phyloP scores from a whole-genome alignment of 768 basidiomycete species.

The Trametes gibbosa region DNA sequence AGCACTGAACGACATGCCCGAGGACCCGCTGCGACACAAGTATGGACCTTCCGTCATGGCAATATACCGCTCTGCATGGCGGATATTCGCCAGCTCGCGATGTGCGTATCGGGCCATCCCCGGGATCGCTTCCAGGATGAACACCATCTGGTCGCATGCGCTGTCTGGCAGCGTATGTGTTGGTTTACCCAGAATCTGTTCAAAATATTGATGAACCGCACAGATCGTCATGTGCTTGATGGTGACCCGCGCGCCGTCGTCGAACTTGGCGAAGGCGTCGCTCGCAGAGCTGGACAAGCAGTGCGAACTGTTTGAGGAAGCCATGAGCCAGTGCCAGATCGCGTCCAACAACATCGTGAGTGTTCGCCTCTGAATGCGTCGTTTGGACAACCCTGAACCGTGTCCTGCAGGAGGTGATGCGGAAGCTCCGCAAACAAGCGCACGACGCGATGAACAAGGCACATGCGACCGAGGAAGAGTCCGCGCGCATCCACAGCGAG shows the following conservation, averaged over 20 bases:
- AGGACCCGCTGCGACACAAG: slow-evolving; percentile 55
- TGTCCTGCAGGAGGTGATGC: slow-evolving; percentile 30
- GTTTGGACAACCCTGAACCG: too few relatives aligned
- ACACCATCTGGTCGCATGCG: slow-evolving; percentile 62
- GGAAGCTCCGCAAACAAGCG: slow-evolving; percentile 31
- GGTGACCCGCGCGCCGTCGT: slow-evolving; percentile 37
- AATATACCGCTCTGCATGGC: slow-evolving; percentile 69
- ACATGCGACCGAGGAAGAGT: slow-evolving; percentile 4
- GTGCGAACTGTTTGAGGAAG: slow-evolving; percentile 31
- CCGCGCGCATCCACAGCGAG: slow-evolving; percentile 21
- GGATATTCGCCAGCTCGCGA: slow-evolving; percentile 51
- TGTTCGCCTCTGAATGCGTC: not conserved
- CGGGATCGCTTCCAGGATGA: slow-evolving; percentile 43
- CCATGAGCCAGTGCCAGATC: slow-evolving; percentile 23
- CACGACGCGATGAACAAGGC: slow-evolving; percentile 28
- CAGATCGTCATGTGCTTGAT: slow-evolving; percentile 45
- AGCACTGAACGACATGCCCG: slow-evolving; percentile 57
- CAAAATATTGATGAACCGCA: not conserved
- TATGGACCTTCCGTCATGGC: slow-evolving; percentile 71
- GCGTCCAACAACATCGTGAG: slow-evolving; percentile 29
- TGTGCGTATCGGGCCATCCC: slow-evolving; percentile 42
- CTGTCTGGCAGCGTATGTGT: slow-evolving; percentile 60
- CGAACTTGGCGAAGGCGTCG: slow-evolving; percentile 35
- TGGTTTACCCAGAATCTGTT: not conserved
- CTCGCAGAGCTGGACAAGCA: slow-evolving; percentile 35